A percentile compares a stretch with the other conserved stretches of the same genome.
Evolutionary conservation across 2,329 filamentous ascomycete genomes (phyloP).

Genomic region (Fusarium sulawesiense): DNA sequence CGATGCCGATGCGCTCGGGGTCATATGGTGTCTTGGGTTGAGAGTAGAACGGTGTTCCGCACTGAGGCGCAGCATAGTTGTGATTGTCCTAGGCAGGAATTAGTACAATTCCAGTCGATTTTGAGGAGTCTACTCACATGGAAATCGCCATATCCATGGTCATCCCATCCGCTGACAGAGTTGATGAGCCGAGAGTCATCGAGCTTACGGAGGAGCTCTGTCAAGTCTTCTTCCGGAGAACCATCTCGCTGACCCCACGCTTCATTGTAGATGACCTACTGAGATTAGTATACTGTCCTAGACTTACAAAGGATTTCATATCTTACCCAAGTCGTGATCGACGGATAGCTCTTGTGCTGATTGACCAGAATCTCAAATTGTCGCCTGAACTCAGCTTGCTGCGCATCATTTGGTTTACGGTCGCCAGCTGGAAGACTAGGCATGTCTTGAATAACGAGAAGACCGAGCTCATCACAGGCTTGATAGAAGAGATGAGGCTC

Average conservation of each 20-base stretch:
- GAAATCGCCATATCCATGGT: constrained; percentile 75
- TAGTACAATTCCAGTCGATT: accelerated
- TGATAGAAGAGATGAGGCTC: constrained; percentile 75
- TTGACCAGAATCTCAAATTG: constrained; percentile 71
- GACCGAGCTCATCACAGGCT: constrained; percentile 73
- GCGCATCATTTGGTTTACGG: constrained; percentile 54
- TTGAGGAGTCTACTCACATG: not conserved
- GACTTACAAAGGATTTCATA: accelerated
- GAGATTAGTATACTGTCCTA: not conserved
- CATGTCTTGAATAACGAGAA: constrained; percentile 79
- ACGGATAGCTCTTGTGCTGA: constrained; percentile 53
- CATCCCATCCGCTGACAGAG: constrained; percentile 72
- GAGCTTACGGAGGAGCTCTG: constrained; percentile 63
- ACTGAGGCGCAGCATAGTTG: constrained; percentile 77
- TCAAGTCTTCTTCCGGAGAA: constrained; percentile 63
- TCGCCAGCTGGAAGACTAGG: constrained; percentile 61
- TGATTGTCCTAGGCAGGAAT: constrained; percentile 66
- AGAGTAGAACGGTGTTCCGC: constrained; percentile 76
- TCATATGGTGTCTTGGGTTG: constrained; percentile 66
- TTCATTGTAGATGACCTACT: constrained; percentile 33
- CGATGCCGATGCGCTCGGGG: constrained; percentile 70
- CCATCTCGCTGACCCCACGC: constrained; percentile 28
- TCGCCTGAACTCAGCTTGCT: constrained; percentile 73
- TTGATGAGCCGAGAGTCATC: constrained; percentile 75
- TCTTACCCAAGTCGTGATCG: constrained; percentile 27